Evolutionary conservation across 306 rosid species (phyloP), one percentile per base, ranked within the genome.

Genomic region (Vigna trinervia): DNA sequence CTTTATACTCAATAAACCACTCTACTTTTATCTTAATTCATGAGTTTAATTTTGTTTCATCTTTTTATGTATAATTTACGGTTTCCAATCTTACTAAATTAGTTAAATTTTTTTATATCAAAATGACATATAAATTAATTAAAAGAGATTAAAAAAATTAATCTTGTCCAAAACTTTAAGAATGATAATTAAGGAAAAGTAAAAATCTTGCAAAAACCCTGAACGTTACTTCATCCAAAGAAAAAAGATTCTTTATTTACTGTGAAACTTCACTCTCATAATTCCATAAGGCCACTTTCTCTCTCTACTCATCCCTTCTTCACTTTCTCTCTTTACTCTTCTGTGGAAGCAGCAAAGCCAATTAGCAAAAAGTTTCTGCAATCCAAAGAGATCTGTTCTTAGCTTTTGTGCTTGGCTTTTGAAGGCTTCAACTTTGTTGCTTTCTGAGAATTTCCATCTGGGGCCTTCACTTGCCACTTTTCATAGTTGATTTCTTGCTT

Each of bases 351-450:
- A 65, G 84, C 78, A 71, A 53, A 41, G 62, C 32, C 53, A 45
- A 39, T 46, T 17, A 30, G 10, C 57, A 46, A 66, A 68, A 75
- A 56, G 48, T 68, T 75, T 54, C 66, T 23, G 51, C 45, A 39
- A 75, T 75, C 68, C 76, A 59, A 61, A 81, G 54, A 70, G 78
- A 76, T 81, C 85, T 52, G 51, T 56, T 80, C 53, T 60, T 56
- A 30, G 12, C 68, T 73, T 76, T 48, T 47, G 12, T 51, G 6
- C 32, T 45, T 28, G 53, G 39, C 78, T 76, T 63, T 66, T n/a
- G 5, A 69, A 43, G 15, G 0, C 73, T 67, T 66, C 46, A 61
- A 34, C 48, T 74, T 48, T 63, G 30, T 52, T 57, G 3, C 60
- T 78, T 79, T 34, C 10, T 69, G 3, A 72, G 41, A 65, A 58